These are phyloP conservation scores for Nigrospora osmanthi DNA, from an alignment of 2,329 filamentous ascomycete genomes.

Conservation along the genomic window DNA sequence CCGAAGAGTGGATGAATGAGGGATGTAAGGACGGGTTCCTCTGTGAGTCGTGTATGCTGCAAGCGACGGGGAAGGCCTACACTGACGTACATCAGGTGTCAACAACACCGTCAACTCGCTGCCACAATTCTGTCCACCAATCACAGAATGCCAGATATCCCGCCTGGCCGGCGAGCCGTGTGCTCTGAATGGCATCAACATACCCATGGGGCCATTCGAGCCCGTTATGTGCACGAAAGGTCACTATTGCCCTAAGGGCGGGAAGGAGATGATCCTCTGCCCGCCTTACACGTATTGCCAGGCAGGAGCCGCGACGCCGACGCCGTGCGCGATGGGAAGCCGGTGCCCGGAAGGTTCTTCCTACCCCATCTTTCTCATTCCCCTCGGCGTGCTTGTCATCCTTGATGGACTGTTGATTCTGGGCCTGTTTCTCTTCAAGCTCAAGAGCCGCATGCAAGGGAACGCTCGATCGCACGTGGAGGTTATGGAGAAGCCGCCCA, in stretches of 20 bases:
- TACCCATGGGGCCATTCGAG: slow-evolving; percentile 39
- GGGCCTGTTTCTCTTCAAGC: slow-evolving; percentile 22
- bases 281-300: slow-evolving; percentile 43
- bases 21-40: slow-evolving; percentile 34
- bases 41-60: slow-evolving; percentile 21
- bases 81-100: slow-evolving; percentile 19
- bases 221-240: slow-evolving; percentile 42
- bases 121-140: slow-evolving; percentile 34
- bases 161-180: slow-evolving; percentile 27
- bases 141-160: slow-evolving; percentile 25
- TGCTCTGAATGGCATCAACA: slow-evolving; percentile 21
- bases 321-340: slow-evolving; percentile 36
- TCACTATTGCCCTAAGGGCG: slow-evolving; percentile 37
- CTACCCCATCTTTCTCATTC: slow-evolving; percentile 30
- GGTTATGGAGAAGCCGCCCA: slow-evolving; percentile 8
- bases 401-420: slow-evolving; percentile 33
- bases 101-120: slow-evolving; percentile 39
- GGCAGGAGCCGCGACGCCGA: slow-evolving; percentile 36
- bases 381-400: slow-evolving; percentile 30
- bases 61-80: no score
- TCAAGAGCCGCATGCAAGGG: slow-evolving; percentile 26
- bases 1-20: slow-evolving; percentile 23
- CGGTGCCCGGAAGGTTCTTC: slow-evolving; percentile 34
- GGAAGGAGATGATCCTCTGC: slow-evolving; percentile 31
- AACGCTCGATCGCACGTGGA: slow-evolving; percentile 14